Conservation (phyloP, 1,284 basidiomycete species). For the Microbotryomycetes sp. region DNA sequence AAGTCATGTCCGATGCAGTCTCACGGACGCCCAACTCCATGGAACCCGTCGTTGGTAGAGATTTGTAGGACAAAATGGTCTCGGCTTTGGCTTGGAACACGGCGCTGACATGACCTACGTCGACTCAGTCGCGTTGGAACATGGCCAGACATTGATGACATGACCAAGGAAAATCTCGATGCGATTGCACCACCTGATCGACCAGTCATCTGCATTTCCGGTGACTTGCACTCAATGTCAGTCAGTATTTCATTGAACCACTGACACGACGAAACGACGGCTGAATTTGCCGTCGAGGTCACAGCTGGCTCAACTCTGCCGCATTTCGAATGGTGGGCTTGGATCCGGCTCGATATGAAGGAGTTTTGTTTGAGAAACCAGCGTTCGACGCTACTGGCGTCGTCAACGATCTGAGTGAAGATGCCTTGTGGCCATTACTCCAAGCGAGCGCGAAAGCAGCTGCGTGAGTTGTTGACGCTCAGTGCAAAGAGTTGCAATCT, state of each 20-base stretch:
- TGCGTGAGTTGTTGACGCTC: slow-evolving; percentile 30
- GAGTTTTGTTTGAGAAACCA: slow-evolving; percentile 36
- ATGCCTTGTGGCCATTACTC: slow-evolving; percentile 35
- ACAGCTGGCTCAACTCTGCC: slow-evolving; percentile 36
- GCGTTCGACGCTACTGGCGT: slow-evolving; percentile 34
- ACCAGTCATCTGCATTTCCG: slow-evolving; percentile 38
- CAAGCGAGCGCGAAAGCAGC: slow-evolving; percentile 34
- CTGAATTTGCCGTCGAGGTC: too few relatives aligned
- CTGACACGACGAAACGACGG: too few relatives aligned
- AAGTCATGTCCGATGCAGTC: slow-evolving; percentile 24
- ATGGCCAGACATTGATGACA: slow-evolving; percentile 36
- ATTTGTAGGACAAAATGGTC: slow-evolving; percentile 11
- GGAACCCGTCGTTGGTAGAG: slow-evolving; percentile 12
- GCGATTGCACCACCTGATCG: slow-evolving; percentile 19
- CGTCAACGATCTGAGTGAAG: slow-evolving; percentile 32
- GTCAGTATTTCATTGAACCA: too few relatives aligned
- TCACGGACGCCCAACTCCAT: slow-evolving; percentile 1
- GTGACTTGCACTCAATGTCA: slow-evolving; percentile 40
- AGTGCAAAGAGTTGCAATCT: neutral
- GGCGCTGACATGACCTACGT: too few relatives aligned
- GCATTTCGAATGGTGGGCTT: slow-evolving; percentile 31
- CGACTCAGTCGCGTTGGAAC: slow-evolving; percentile 34
- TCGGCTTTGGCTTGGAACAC: slow-evolving; percentile 29
- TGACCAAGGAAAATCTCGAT: slow-evolving; percentile 35
- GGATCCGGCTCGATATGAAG: slow-evolving; percentile 24